These are phyloP conservation scores for Sporothrix euskadiensis DNA, from an alignment of 2,329 filamentous ascomycete species.

Conservation along the genomic window DNA sequence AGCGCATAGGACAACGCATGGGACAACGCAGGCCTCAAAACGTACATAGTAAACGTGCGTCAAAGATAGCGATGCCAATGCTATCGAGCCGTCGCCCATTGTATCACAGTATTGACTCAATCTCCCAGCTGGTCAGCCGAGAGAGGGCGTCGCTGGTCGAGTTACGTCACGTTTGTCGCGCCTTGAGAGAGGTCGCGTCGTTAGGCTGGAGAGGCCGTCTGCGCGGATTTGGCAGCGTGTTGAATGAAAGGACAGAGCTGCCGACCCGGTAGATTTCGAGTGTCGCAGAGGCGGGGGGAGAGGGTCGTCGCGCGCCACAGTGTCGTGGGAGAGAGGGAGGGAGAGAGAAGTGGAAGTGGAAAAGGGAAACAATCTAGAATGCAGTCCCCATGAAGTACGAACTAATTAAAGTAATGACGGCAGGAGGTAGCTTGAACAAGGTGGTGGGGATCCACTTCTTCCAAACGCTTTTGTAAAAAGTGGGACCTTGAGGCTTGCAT, in stretches of 20 bases:
- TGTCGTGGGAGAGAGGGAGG: not conserved
- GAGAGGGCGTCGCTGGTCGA: not conserved
- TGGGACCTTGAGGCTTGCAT: not conserved
- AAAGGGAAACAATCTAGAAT: not conserved
- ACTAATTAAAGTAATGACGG: not conserved
- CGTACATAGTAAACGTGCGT: conserved; percentile 95
- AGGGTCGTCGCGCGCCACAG: not conserved
- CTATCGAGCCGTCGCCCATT: conserved; percentile 49
- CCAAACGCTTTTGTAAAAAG: not conserved
- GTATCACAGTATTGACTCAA: not conserved
- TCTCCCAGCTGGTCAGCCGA: not conserved
- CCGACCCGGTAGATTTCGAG: not conserved
- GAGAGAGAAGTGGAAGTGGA: not conserved
- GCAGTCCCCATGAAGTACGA: conserved; percentile 1
- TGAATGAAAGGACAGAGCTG: too few species aligned
- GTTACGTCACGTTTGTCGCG: not conserved
- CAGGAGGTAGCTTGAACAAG: not conserved
- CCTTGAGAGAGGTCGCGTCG: not conserved
- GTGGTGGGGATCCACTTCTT: not conserved
- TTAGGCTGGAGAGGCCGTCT: not conserved
- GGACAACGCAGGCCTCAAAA: conserved; percentile 25
- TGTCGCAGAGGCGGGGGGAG: not conserved
- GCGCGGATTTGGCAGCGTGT: not conserved
- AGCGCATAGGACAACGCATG: not conserved
- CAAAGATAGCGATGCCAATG: conserved; percentile 84